Conservation (phyloP, 306 rosid species). For the Pterocarpus santalinus region DNA sequence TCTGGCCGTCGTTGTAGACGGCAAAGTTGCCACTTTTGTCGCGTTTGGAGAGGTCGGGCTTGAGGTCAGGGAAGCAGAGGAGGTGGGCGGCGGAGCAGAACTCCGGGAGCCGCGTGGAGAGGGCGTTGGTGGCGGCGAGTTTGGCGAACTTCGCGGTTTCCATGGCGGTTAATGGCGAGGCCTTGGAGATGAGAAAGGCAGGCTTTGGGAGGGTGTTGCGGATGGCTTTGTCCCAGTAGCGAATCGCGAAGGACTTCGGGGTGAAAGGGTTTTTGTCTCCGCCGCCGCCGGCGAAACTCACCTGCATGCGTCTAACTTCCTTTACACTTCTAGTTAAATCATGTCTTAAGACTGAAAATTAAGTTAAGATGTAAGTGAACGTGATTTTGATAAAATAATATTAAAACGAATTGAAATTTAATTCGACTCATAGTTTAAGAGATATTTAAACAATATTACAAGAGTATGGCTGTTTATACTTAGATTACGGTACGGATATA, state of each 20-base stretch:
- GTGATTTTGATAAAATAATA: too few relatives aligned
- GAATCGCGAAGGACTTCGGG: slow-evolving; percentile 66
- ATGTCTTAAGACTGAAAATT: background rate
- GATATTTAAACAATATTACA: too few relatives aligned
- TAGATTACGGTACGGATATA: too few relatives aligned
- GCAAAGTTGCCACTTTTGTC: slow-evolving; percentile 50
- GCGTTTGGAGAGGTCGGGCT: slow-evolving; percentile 62
- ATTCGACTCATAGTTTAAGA: too few relatives aligned
- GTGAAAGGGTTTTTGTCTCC: slow-evolving; percentile 71
- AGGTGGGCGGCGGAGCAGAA: slow-evolving; percentile 82
- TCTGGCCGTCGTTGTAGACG: slow-evolving; percentile 47
- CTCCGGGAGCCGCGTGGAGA: slow-evolving; percentile 66
- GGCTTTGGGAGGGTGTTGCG: slow-evolving; percentile 60
- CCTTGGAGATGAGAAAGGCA: slow-evolving; percentile 68
- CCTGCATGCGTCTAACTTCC: slow-evolving; percentile 59
- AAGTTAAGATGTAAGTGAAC: too few relatives aligned
- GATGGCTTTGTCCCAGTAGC: slow-evolving; percentile 81
- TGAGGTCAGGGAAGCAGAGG: slow-evolving; percentile 72
- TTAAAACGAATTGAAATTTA: too few relatives aligned
- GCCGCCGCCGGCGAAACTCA: slow-evolving; percentile 40
- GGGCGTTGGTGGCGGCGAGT: slow-evolving; percentile 62
- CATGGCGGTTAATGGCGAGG: slow-evolving; percentile 67
- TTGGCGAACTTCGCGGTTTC: slow-evolving; percentile 60
- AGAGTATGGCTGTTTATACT: too few relatives aligned
- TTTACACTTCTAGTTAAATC: too few relatives aligned